Percentiles rank a stretch among this genome's conserved stretches.
Conservation (phyloP, 768 basidiomycete species). For the Crucibulum laeve region DNA sequence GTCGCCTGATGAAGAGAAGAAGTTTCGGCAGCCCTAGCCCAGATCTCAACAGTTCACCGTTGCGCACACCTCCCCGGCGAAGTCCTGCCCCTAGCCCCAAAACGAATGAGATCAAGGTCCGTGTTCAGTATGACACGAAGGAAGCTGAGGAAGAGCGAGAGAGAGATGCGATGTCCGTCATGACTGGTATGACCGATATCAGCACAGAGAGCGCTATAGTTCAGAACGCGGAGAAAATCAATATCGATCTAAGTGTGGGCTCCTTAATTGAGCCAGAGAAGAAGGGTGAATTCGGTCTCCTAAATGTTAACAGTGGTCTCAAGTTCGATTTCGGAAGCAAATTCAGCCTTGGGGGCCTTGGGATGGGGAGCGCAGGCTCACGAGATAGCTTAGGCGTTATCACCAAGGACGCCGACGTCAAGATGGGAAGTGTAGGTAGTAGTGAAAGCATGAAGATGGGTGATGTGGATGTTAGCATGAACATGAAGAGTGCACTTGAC, state of each 20-base stretch:
- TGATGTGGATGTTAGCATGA: slow-evolving; percentile 56
- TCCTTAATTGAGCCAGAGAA: slow-evolving; percentile 14
- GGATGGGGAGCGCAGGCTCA: slow-evolving; percentile 16
- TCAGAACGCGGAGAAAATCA: slow-evolving; percentile 40
- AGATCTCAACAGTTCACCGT: slow-evolving; percentile 9
- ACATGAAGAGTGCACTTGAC: slow-evolving; percentile 72
- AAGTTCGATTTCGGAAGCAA: slow-evolving; percentile 46
- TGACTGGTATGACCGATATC: slow-evolving; percentile 35
- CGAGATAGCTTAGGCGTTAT: slow-evolving; percentile 2
- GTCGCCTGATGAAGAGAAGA: slow-evolving; percentile 39
- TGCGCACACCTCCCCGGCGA: not conserved
- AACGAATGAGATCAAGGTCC: not conserved
- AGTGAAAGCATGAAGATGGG: slow-evolving; percentile 35
- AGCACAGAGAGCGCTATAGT: slow-evolving; percentile 50
- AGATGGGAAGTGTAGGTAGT: slow-evolving; percentile 19
- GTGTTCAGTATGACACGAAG: not conserved
- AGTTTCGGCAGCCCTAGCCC: slow-evolving; percentile 38
- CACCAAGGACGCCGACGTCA: not conserved
- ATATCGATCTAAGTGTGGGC: slow-evolving; percentile 11
- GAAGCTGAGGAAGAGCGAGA: slow-evolving; percentile 9
- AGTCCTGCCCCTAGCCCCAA: slow-evolving; percentile 3
- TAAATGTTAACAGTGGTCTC: slow-evolving; percentile 19
- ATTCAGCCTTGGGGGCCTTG: slow-evolving; percentile 35
- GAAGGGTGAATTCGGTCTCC: slow-evolving; percentile 27
- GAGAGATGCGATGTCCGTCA: slow-evolving; percentile 31